Conservation (phyloP, 352 stramenopile species). For the Aphanomyces invadans region DNA sequence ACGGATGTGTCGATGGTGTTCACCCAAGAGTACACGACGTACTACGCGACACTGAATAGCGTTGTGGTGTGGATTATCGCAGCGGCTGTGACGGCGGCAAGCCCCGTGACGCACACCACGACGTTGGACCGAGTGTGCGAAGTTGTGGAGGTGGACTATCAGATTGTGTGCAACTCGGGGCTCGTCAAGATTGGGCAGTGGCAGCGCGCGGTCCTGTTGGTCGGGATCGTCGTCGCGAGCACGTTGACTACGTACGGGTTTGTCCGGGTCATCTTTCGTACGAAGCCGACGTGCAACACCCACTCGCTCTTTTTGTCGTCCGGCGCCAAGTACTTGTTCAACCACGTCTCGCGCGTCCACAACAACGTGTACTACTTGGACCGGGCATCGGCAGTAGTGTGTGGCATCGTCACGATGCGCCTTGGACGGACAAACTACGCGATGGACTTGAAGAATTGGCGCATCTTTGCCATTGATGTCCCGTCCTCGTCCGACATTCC, state of each 20-base stretch:
- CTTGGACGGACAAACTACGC: neutral
- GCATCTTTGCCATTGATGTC: neutral
- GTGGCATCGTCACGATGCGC: constrained; percentile 5
- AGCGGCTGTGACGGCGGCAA: neutral
- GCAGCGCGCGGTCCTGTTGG: neutral
- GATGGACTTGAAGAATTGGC: constrained; percentile 16
- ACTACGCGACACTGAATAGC: constrained; percentile 13
- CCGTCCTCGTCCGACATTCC: neutral
- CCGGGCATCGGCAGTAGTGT: constrained; percentile 1
- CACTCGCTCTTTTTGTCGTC: constrained; percentile 5
- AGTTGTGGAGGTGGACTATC: neutral
- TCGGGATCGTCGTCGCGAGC: neutral
- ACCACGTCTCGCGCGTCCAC: neutral
- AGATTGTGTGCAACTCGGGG: neutral
- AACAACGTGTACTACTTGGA: constrained; percentile 19
- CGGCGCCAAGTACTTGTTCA: constrained; percentile 7
- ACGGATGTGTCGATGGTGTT: neutral
- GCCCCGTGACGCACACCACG: neutral
- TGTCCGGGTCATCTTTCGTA: neutral
- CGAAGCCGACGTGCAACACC: neutral
- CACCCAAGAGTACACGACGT: constrained; percentile 4
- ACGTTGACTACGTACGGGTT: neutral
- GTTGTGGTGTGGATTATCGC: constrained; percentile 1
- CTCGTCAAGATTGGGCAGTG: neutral
- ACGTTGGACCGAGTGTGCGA: neutral